Conservation (phyloP, 2,329 filamentous ascomycete species). For the Fusarium devonianum region DNA sequence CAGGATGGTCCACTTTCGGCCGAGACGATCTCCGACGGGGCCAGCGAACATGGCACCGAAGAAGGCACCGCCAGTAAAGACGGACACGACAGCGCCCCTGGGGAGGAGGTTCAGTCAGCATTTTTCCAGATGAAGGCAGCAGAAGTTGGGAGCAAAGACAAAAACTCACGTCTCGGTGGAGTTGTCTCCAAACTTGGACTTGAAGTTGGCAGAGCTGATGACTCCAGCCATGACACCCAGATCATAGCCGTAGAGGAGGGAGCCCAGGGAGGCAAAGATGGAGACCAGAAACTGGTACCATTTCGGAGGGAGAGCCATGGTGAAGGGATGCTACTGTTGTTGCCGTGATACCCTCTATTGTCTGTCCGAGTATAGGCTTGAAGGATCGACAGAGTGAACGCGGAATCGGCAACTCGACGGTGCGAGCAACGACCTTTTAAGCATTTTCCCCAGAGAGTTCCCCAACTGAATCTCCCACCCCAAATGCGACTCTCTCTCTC, state of each 20-base stretch:
- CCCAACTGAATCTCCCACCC: too few species aligned
- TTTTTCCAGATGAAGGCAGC: rapidly evolving
- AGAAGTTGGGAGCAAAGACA: rapidly evolving
- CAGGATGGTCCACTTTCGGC: conserved; percentile 75
- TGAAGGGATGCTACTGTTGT: neutral
- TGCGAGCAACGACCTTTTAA: neutral
- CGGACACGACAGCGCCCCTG: conserved; percentile 60
- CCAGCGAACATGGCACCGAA: conserved; percentile 72
- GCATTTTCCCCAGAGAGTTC: too few species aligned
- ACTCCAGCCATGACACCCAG: conserved; percentile 54
- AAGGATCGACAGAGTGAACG: neutral
- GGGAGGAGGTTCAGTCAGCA: neutral
- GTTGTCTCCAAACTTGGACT: conserved; percentile 47
- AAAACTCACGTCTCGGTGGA: conserved; percentile 45
- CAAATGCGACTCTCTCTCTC: too few species aligned
- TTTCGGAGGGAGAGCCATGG: conserved; percentile 54
- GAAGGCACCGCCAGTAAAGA: conserved; percentile 82
- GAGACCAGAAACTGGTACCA: conserved; percentile 58
- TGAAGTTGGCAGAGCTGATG: conserved; percentile 57
- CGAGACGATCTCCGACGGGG: conserved; percentile 67
- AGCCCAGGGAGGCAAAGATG: conserved; percentile 40
- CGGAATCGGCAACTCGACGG: neutral
- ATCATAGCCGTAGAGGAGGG: conserved; percentile 38
- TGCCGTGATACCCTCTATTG: neutral
- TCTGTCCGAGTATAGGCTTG: neutral